These are phyloP conservation scores for Lentinula sp. DNA, from an alignment of 768 basidiomycete species.

Conservation along the genomic window DNA sequence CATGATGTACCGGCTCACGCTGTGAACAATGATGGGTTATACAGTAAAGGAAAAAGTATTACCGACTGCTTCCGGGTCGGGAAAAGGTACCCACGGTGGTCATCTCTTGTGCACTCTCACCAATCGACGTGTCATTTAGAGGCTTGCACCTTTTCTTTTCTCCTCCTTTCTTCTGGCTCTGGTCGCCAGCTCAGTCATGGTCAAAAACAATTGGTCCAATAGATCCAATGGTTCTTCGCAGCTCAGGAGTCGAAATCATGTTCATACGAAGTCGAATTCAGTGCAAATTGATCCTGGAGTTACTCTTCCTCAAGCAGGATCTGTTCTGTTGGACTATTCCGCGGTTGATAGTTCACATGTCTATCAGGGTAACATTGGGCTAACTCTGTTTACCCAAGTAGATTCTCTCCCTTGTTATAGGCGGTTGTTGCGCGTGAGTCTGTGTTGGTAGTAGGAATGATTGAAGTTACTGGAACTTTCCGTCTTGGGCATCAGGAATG, in stretches of 20 bases:
- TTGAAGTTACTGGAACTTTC: neutral
- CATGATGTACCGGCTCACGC: neutral
- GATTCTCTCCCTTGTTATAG: constrained; percentile 62
- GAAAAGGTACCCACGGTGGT: neutral
- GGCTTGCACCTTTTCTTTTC: neutral
- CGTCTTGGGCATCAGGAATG: constrained; percentile 45
- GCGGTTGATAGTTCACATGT: constrained; percentile 18
- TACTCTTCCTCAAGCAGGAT: constrained; percentile 21
- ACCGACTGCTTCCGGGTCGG: neutral
- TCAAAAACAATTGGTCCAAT: neutral
- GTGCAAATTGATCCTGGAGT: constrained; percentile 15
- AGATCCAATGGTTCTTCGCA: neutral
- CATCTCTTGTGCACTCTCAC: neutral
- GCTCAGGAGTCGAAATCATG: neutral
- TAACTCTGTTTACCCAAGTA: constrained; percentile 10
- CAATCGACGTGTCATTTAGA: constrained; percentile 1
- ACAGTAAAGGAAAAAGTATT: neutral
- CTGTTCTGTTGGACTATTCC: constrained; percentile 32
- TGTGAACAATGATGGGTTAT: neutral
- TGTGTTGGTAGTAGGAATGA: constrained; percentile 6
- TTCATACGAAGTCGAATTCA: neutral
- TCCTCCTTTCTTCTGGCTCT: neutral
- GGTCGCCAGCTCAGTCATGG: neutral
- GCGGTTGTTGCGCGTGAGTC: constrained; percentile 81
- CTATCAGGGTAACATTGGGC: neutral